These are phyloP conservation scores for Maudiozyma saulgeensis DNA, from an alignment of 805 yeast species.

Conservation along the genomic window DNA sequence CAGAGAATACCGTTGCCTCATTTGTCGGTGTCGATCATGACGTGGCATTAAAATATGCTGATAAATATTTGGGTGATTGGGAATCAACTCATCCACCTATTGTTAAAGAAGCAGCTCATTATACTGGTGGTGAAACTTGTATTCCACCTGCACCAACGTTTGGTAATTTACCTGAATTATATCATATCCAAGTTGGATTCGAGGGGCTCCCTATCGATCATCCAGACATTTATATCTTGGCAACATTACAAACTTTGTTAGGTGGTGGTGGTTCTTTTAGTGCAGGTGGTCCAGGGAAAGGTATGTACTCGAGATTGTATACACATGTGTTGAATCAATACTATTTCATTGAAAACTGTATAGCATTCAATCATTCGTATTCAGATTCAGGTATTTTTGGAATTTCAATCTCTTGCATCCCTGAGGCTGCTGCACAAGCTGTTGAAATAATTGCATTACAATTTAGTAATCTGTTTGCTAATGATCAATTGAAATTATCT, in stretches of 20 bases:
- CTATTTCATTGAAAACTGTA: constrained; percentile 83
- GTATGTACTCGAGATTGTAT: constrained; percentile 92
- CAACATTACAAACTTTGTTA: constrained; percentile 76
- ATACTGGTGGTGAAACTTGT: constrained; percentile 51
- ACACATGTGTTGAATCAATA: constrained; percentile 85
- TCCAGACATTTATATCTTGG: constrained; percentile 83
- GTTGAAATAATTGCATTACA: constrained; percentile 71
- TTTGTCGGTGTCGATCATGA: constrained; percentile 77
- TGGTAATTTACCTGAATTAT: constrained; percentile 69
- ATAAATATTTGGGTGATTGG: constrained; percentile 58
- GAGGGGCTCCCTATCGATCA: constrained; percentile 78
- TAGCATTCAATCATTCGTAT: constrained; percentile 82
- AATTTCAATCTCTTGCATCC: constrained; percentile 72
- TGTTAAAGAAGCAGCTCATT: constrained; percentile 34
- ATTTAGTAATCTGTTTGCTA: constrained; percentile 40
- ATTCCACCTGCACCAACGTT: constrained; percentile 44
- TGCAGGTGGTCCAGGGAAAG: constrained; percentile 99
- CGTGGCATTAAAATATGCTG: constrained; percentile 54
- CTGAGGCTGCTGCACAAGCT: constrained; percentile 75
- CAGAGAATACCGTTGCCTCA: constrained; percentile 75
- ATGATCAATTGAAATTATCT: constrained; percentile 52
- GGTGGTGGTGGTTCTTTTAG: constrained; percentile 98
- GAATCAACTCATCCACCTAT: constrained; percentile 20
- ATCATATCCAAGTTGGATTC: constrained; percentile 78
- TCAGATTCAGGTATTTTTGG: constrained; percentile 89